Conservation (phyloP, 176 grass and related monocot species). For the Ensete ventricosum region DNA sequence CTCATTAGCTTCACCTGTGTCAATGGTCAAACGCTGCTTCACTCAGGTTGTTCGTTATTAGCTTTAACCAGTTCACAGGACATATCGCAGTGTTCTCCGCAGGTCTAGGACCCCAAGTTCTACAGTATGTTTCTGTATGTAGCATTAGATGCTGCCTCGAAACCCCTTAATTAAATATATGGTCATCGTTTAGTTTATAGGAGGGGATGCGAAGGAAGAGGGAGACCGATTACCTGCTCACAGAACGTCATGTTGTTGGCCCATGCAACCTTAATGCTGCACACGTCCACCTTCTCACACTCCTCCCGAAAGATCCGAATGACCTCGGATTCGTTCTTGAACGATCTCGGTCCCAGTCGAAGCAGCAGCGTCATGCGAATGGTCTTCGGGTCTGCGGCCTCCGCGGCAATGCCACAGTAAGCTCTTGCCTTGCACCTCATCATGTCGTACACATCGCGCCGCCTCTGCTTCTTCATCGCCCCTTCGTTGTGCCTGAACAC, state of each 20-base stretch:
- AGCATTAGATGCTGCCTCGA: too few relatives aligned
- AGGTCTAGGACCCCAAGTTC: too few relatives aligned
- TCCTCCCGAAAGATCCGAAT: slow-evolving; percentile 29
- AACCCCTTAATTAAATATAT: too few relatives aligned
- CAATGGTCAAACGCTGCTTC: neutral
- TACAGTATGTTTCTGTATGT: too few relatives aligned
- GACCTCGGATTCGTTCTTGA: slow-evolving; percentile 54
- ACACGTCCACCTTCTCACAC: slow-evolving; percentile 33
- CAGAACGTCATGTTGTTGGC: slow-evolving; percentile 55
- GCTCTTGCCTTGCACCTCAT: slow-evolving; percentile 54
- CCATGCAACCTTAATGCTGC: slow-evolving; percentile 27
- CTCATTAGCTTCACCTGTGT: slow-evolving; percentile 50
- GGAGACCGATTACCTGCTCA: slow-evolving; percentile 20
- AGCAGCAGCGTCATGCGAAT: slow-evolving; percentile 47
- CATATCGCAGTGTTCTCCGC: too few relatives aligned
- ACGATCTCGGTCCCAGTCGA: slow-evolving; percentile 32
- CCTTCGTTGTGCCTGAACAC: slow-evolving; percentile 47
- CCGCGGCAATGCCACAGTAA: slow-evolving; percentile 18
- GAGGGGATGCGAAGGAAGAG: too few relatives aligned
- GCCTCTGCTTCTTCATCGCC: slow-evolving; percentile 14
- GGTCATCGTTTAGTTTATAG: too few relatives aligned
- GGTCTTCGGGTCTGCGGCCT: neutral
- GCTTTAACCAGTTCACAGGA: too few relatives aligned
- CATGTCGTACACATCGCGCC: slow-evolving; percentile 29
- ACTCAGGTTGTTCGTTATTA: too few relatives aligned